These are phyloP conservation scores for Auriscalpium vulgare DNA, from an alignment of 768 basidiomycete species.

Conservation along the genomic window DNA sequence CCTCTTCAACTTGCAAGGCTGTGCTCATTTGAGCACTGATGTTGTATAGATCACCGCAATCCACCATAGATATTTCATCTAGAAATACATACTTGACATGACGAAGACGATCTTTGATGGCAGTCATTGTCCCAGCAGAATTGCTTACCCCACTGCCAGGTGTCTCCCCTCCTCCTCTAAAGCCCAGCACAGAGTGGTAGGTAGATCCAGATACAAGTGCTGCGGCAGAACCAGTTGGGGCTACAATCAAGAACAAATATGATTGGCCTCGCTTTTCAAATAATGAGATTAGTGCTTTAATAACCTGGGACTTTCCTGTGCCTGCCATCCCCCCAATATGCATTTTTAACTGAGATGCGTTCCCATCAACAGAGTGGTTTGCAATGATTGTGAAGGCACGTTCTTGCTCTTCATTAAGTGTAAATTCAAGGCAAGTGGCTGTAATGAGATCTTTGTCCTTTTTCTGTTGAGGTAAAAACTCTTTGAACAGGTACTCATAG, in stretches of 20 bases:
- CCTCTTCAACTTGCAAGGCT: slow-evolving; percentile 10
- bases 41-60: slow-evolving; percentile 20
- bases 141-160: not conserved
- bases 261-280: slow-evolving; percentile 8
- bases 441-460: not conserved
- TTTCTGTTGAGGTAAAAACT: not conserved
- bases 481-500: not conserved
- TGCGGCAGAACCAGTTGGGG: slow-evolving; percentile 16
- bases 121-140: not conserved
- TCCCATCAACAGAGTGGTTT: slow-evolving; percentile 2
- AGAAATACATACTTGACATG: slow-evolving; percentile 33
- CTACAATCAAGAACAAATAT: slow-evolving; percentile 7
- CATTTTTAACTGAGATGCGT: slow-evolving; percentile 12
- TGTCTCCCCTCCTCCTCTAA: not conserved
- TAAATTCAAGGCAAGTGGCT: not conserved
- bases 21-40: slow-evolving; percentile 19
- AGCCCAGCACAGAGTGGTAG: slow-evolving; percentile 14
- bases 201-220: slow-evolving; percentile 16
- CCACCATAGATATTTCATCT: slow-evolving; percentile 38
- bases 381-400: slow-evolving; percentile 16
- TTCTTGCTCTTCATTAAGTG: slow-evolving; percentile 14
- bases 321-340: slow-evolving; percentile 19
- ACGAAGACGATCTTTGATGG: slow-evolving; percentile 1
- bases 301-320: slow-evolving; percentile 17
- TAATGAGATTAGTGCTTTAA: slow-evolving; percentile 10